phyloP scores from a whole-genome alignment of 1,139 yeast genomes.

The Diutina ranongensis region DNA sequence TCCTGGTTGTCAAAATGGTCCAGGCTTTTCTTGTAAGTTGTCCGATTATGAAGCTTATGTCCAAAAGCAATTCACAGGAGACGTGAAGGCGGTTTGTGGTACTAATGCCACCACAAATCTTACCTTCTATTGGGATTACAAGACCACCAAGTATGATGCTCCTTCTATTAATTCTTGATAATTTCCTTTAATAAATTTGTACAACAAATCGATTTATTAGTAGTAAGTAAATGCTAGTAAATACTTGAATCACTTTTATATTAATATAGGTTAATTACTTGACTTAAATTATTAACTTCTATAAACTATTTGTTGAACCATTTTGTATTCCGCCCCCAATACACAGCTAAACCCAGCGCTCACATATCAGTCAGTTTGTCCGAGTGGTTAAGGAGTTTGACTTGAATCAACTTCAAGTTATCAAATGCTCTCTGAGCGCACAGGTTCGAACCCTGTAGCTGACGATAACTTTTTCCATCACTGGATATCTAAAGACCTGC shows the following conservation, averaged over 20 bases:
- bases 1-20: slow-evolving; percentile 38
- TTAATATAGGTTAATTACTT: no score
- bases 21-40: slow-evolving; percentile 45
- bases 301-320: no score
- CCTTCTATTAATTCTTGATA: neutral
- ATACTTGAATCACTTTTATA: no score
- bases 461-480: neutral
- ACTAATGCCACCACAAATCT: neutral
- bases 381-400: slow-evolving; percentile 6
- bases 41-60: slow-evolving; percentile 25
- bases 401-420: neutral
- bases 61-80: slow-evolving; percentile 20
- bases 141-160: neutral
- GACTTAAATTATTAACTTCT: no score
- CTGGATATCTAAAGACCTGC: no score
- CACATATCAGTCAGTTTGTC: slow-evolving; percentile 5
- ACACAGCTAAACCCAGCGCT: no score
- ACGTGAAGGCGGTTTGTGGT: slow-evolving; percentile 10
- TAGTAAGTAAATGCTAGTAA: no score
- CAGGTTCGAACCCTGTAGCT: slow-evolving; percentile 6
- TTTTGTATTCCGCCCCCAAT: no score
- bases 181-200: neutral
- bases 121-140: neutral
- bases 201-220: no score
- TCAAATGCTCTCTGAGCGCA: slow-evolving; percentile 5